These are phyloP conservation scores for Candida gorgasii DNA, from an alignment of 805 yeast species.

Conservation along the genomic window DNA sequence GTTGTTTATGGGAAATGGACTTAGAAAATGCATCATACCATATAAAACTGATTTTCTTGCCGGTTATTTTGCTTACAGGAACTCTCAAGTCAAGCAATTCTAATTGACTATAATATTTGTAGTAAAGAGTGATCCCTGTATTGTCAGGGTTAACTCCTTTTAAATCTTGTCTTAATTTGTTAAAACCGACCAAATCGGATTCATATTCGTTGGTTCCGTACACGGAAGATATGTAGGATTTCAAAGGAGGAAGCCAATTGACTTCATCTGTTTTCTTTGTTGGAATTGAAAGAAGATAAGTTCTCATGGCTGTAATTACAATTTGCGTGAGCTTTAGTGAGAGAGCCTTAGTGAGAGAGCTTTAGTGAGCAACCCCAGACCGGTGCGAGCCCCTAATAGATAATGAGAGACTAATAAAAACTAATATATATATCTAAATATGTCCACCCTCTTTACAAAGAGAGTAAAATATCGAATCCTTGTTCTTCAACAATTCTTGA, in stretches of 20 bases:
- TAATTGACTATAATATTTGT: slow-evolving; percentile 75
- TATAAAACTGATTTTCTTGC: slow-evolving; percentile 55
- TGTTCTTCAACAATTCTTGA: slow-evolving; percentile 27
- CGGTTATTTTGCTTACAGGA: slow-evolving; percentile 55
- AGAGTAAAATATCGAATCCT: slow-evolving; percentile 33
- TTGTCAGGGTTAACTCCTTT: slow-evolving; percentile 47
- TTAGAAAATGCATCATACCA: slow-evolving; percentile 77
- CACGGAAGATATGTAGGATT: slow-evolving; percentile 53
- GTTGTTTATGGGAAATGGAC: slow-evolving; percentile 57
- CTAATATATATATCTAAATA: too few relatives aligned
- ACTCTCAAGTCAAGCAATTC: slow-evolving; percentile 78
- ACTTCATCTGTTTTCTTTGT: slow-evolving; percentile 52
- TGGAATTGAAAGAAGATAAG: slow-evolving; percentile 26
- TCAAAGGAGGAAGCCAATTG: slow-evolving; percentile 68
- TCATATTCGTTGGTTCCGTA: slow-evolving; percentile 67
- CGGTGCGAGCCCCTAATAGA: too few relatives aligned
- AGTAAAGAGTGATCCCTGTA: slow-evolving; percentile 55
- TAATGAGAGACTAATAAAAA: too few relatives aligned
- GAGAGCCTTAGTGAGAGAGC: not conserved
- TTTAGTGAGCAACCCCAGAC: too few relatives aligned
- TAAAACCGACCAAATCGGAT: slow-evolving; percentile 54
- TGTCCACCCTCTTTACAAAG: slow-evolving; percentile 41
- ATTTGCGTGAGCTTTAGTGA: not conserved
- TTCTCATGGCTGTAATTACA: slow-evolving; percentile 21
- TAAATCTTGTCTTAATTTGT: slow-evolving; percentile 60